Evolutionary conservation across 176 grass and related monocot genomes (phyloP).

Genomic region (Carex cristatella): DNA sequence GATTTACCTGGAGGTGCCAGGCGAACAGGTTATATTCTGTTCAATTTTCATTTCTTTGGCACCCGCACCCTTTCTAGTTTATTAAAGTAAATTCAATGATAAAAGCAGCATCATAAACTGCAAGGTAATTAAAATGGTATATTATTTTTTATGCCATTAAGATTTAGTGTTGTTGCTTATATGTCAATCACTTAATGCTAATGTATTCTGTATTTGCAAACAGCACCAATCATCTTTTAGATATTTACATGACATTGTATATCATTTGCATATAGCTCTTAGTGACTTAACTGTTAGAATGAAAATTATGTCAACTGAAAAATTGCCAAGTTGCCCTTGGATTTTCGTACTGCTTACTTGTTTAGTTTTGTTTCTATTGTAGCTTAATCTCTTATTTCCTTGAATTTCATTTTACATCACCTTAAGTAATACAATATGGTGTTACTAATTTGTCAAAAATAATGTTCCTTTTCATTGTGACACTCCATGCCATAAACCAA

Average conservation of each 20-base stretch:
- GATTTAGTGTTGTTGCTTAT: not conserved
- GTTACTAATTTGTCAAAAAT: not conserved
- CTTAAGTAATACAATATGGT: not conserved
- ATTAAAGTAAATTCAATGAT: not conserved
- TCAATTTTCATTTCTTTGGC: not conserved
- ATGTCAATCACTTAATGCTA: too few species aligned
- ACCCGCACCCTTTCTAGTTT: not conserved
- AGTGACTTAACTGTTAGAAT: not conserved
- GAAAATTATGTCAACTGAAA: not conserved
- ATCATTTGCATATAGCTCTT: not conserved
- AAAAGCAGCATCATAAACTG: not conserved
- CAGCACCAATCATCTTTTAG: not conserved
- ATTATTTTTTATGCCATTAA: not conserved
- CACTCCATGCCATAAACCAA: not conserved
- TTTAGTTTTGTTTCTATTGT: not conserved
- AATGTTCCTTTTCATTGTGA: not conserved
- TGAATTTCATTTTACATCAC: not conserved
- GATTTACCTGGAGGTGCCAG: constrained; percentile 11
- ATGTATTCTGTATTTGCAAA: not conserved
- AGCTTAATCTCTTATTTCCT: not conserved
- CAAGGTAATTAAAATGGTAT: not conserved
- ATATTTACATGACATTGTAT: not conserved
- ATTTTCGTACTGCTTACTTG: not conserved
- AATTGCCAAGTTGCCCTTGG: not conserved
- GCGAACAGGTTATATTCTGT: not conserved